Evolutionary conservation across 352 stramenopile genomes (phyloP), one percentile per base, ranked within the genome.

Genomic region (Globisporangium cystogenes): DNA sequence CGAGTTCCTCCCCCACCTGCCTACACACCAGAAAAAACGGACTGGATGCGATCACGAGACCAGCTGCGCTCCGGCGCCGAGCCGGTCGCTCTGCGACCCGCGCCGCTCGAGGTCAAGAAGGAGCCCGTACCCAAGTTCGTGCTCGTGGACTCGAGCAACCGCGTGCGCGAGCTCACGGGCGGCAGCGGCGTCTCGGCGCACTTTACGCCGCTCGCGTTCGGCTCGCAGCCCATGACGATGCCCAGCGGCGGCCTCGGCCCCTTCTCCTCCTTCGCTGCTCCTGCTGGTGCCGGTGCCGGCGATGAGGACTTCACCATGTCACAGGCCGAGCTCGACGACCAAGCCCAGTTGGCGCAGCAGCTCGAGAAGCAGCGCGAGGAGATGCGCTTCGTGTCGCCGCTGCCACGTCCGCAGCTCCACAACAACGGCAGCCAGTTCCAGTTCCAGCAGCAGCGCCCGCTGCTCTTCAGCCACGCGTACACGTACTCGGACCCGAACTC

Each of bases 361-460:
- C 69, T 91, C 11, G 69, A 75, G 51, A 67, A 81, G 46, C 80
- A 91, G 58, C 76, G 79, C 23, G 75, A 91, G 52, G 80, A 91
- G 57, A 91, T 91, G 80, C 81, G 76, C 62, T 87, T 90, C 37
- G 67, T 81, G 21, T 72, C 73, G n/a, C 68, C 70, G 16, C 53
- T 72, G 41, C 70, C 75, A 26, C 71, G 74, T 7, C 70, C 64
- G 49, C 69, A 77, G 37, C 60, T 69, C 40, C 57, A 55, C 63
- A 59, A 42, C 57, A 57, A 42, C 64, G 64, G 31, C 56, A 68
- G 62, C 49, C 68, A 31, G 55, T 62, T 29, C 59, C 64, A 60
- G 33, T 53, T 57, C 33, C 59, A 43, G 1, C 50, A 64, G 40
- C 56, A 67, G 31, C 67, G 43, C 5, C 52, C 63, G 23, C 41